Evolutionary conservation across 768 basidiomycete genomes (phyloP), one percentile per base, ranked within the genome.

Genomic region (Rhizopogon vulgaris): DNA sequence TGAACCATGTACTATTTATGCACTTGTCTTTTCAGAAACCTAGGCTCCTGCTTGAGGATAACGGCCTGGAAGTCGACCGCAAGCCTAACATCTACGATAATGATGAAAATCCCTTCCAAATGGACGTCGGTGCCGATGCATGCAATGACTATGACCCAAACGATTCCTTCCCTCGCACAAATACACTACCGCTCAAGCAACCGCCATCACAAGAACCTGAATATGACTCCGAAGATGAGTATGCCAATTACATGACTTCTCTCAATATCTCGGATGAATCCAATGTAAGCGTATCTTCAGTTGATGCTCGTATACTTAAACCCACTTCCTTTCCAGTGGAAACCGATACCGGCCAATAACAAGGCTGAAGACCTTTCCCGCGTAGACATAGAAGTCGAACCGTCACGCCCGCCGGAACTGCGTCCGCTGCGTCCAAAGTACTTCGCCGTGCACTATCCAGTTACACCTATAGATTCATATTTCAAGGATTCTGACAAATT

Each of bases 281-380:
- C 38, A 60, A 69, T 41, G 66, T 68, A 46, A 25, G 52, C 37
- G 15, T 17, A 14, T 8, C 41, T 5, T 38, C 11, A 18, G 27
- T 4, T 37, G 8, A 4, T 18, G 18, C 24, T 48, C 7, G 10
- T 32, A 12, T 48, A 9, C 25, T 17, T 25, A 1, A n/a, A 12
- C 46, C 14, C 15, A 10, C 46, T 40, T 49, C 34, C 17, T 39
- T 43, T 4, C 18, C 48, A 68, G 66, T 68, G 66, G 66, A 47
- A 53, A 17, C 57, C 62, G 22, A 30, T 57, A 14, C 63, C 68
- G 0, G 54, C 54, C 34, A 53, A 60, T 34, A 68, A 67, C 28
- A 67, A 59, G 49, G 68, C 66, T n/a, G 68, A 69, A 54, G 62
- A 68, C 36, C 51, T 66, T 52, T 64, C 63, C 60, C 61, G 6